Evolutionary conservation across 805 yeast species (phyloP).

Genomic region (Geotrichum ghanense): DNA sequence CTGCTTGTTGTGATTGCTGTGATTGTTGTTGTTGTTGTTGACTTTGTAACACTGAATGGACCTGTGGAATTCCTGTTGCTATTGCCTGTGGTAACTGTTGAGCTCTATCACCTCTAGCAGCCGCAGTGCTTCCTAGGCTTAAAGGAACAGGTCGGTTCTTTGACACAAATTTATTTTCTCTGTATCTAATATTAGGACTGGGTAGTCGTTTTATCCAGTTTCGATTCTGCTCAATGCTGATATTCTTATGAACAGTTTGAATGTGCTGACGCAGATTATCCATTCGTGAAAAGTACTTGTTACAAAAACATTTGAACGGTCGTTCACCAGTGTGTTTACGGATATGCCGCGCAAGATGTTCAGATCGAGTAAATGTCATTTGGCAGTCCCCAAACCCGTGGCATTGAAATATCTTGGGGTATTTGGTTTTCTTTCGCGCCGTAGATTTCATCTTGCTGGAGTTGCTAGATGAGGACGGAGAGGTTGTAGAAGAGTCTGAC

Average conservation of each 20-base stretch:
- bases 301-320: conserved; percentile 77
- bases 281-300: conserved; percentile 68
- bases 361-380: conserved; percentile 85
- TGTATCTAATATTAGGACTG: neutral
- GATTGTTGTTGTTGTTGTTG: too few species aligned
- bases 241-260: conserved; percentile 63
- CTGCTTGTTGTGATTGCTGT: neutral
- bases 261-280: conserved; percentile 88
- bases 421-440: conserved; percentile 16
- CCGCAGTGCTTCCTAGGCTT: neutral
- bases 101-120: too few species aligned
- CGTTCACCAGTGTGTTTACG: conserved; percentile 92
- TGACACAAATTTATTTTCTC: neutral
- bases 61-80: neutral
- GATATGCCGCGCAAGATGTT: conserved; percentile 85
- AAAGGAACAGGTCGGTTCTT: neutral
- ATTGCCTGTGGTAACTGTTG: neutral
- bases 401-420: conserved; percentile 59
- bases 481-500: neutral
- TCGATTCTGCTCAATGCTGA: neutral
- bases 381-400: conserved; percentile 75
- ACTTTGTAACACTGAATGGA: neutral
- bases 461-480: neutral
- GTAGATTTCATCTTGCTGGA: too few species aligned
- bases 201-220: neutral